phyloP scores from a whole-genome alignment of 2,329 filamentous ascomycete species.

The Pseudogymnoascus destructans region DNA sequence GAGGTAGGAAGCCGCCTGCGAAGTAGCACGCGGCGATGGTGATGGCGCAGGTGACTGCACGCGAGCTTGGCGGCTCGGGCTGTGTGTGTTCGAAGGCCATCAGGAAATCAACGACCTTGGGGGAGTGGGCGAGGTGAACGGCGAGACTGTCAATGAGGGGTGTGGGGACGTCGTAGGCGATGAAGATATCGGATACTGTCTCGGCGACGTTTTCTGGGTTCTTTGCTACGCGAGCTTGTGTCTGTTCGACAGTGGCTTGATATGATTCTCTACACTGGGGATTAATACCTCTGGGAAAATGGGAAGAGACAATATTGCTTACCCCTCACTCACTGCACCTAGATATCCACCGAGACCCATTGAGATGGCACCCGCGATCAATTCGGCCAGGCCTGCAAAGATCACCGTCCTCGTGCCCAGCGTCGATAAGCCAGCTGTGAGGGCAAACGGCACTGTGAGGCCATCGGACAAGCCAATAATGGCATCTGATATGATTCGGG shows the following conservation, averaged over 20 bases:
- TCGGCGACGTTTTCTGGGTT: constrained; percentile 20
- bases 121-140: constrained; percentile 23
- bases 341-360: constrained; percentile 51
- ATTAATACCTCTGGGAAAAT: not conserved
- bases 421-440: constrained; percentile 42
- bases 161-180: constrained; percentile 24
- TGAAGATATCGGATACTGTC: constrained; percentile 26
- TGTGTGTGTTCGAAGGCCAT: constrained; percentile 27
- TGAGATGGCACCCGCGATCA: constrained; percentile 47
- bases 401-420: constrained; percentile 40
- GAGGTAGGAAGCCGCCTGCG: constrained; percentile 41
- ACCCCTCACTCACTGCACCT: constrained; percentile 36
- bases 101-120: constrained; percentile 29
- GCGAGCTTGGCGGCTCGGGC: constrained; percentile 22
- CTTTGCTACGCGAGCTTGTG: constrained; percentile 19
- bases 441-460: constrained; percentile 49
- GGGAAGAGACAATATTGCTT: constrained; percentile 13
- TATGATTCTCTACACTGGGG: constrained; percentile 22
- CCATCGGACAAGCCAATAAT: constrained; percentile 51
- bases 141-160: constrained; percentile 25
- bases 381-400: constrained; percentile 45
- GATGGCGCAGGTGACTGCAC: constrained; percentile 33
- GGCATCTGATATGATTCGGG: constrained; percentile 34
- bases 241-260: constrained; percentile 20
- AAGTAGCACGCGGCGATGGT: constrained; percentile 45